These are phyloP conservation scores for Fomitopsis pinicola DNA, from an alignment of 1,284 basidiomycete species.

Conservation along the genomic window DNA sequence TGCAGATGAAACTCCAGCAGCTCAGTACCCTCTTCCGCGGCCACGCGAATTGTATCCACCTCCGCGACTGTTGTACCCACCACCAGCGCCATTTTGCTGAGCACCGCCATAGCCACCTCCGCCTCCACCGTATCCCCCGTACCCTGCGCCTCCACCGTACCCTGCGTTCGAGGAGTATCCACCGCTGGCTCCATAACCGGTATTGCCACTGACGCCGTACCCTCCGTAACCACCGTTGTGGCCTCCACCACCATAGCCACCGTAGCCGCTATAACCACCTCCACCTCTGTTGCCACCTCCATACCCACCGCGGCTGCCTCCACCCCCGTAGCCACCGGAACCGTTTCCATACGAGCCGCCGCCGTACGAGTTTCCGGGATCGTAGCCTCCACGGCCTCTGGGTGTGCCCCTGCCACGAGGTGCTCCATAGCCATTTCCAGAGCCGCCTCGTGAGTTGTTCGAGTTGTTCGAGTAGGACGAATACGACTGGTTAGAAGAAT, in stretches of 20 bases:
- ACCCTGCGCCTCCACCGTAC: conserved; percentile 16
- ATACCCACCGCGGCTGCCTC: conserved; percentile 8
- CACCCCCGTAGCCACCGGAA: conserved; percentile 22
- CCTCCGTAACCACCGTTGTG: conserved; percentile 14
- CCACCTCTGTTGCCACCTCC: conserved; percentile 21
- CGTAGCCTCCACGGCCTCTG: conserved; percentile 12
- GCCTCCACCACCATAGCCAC: conserved; percentile 6
- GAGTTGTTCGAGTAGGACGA: background rate
- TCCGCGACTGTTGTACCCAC: conserved; percentile 16
- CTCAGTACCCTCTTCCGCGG: conserved; percentile 38
- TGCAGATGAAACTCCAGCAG: background rate
- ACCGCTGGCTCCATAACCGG: conserved; percentile 14
- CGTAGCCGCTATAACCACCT: conserved; percentile 22
- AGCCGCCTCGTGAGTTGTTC: background rate
- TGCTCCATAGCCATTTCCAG: conserved; percentile 4
- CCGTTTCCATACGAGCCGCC: conserved; percentile 12
- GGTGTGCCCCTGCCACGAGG: conserved; percentile 13
- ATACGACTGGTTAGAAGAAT: conserved; percentile 9
- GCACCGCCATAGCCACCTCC: conserved; percentile 19
- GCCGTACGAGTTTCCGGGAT: conserved; percentile 2
- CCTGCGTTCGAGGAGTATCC: conserved; percentile 13
- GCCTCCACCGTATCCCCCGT: conserved; percentile 27
- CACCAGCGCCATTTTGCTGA: conserved; percentile 10
- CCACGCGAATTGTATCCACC: conserved; percentile 28
- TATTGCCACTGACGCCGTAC: conserved; percentile 20